phyloP scores from a whole-genome alignment of 192 early-diverging fungal species.

The Coemansia sp. region DNA sequence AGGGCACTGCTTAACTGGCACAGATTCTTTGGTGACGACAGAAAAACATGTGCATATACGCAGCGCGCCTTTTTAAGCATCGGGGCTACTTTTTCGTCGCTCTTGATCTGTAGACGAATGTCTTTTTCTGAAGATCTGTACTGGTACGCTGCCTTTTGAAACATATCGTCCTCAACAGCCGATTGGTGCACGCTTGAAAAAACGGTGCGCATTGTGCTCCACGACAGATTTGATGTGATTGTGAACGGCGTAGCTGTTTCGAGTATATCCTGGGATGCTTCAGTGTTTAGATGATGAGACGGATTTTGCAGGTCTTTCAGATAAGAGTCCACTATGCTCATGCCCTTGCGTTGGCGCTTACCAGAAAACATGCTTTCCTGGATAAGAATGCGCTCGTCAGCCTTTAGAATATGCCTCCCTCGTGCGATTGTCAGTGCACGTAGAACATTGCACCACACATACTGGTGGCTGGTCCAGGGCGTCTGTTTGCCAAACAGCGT shows the following conservation, averaged over 20 bases:
- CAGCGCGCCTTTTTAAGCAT: conserved; percentile 15
- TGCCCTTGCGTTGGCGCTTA: conserved; percentile 35
- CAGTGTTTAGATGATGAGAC: conserved; percentile 14
- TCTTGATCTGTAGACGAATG: conserved; percentile 1
- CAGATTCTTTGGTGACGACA: conserved; percentile 23
- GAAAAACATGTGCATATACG: conserved; percentile 19
- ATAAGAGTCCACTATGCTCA: conserved; percentile 45
- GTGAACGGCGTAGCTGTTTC: conserved; percentile 37
- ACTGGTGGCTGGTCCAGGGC: conserved; percentile 36
- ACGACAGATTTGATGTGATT: conserved; percentile 35
- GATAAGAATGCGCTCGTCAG: conserved; percentile 44
- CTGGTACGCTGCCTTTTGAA: conserved; percentile 14
- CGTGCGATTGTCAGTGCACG: conserved; percentile 43
- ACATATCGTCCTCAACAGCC: conserved; percentile 13
- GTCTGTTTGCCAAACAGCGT: conserved; percentile 24
- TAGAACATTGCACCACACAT: conserved; percentile 48
- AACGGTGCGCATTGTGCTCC: conserved; percentile 38
- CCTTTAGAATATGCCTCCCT: conserved; percentile 36
- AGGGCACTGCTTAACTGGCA: conserved; percentile 10
- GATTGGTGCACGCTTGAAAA: conserved; percentile 12
- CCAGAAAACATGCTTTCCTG: conserved; percentile 55
- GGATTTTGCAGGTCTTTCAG: conserved; percentile 18
- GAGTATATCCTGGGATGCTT: conserved; percentile 6
- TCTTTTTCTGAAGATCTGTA: conserved; percentile 6
- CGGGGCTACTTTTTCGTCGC: conserved; percentile 10